Evolutionary conservation across 139 green algal species (phyloP).

Genomic region (Deuterostichococcus epilithicus): DNA sequence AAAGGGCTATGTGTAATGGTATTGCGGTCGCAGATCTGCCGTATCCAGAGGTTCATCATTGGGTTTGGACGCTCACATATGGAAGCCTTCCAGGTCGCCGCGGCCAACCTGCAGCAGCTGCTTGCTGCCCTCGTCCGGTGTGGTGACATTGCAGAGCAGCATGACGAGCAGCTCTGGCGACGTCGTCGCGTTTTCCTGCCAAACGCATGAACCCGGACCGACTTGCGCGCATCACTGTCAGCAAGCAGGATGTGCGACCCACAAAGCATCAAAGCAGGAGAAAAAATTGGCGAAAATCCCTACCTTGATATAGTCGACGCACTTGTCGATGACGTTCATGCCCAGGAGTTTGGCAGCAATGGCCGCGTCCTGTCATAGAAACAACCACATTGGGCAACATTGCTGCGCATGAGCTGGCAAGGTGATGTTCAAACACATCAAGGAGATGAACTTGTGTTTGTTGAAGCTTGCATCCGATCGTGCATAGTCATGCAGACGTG

Average conservation of each 20-base stretch:
- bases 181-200: neutral
- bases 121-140: constrained; percentile 44
- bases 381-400: neutral
- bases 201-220: too few species aligned
- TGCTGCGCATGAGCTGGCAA: too few species aligned
- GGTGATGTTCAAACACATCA: too few species aligned
- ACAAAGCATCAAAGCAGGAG: too few species aligned
- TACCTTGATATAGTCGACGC: constrained; percentile 63
- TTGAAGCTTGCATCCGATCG: too few species aligned
- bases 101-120: constrained; percentile 61
- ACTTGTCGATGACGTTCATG: constrained; percentile 26
- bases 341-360: constrained; percentile 41
- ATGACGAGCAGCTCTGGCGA: constrained; percentile 57
- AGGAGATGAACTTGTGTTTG: too few species aligned
- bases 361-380: constrained; percentile 12
- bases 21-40: too few species aligned
- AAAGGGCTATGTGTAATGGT: too few species aligned
- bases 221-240: too few species aligned
- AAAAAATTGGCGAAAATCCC: constrained; percentile 18
- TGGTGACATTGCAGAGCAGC: constrained; percentile 78
- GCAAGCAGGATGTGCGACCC: too few species aligned
- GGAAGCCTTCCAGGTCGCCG: constrained; percentile 45
- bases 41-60: neutral
- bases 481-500: too few species aligned
- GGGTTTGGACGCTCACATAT: constrained; percentile 54